Evolutionary conservation across 495 filamentous ascomycete species (phyloP).

Genomic region (Penicillium nucicola): DNA sequence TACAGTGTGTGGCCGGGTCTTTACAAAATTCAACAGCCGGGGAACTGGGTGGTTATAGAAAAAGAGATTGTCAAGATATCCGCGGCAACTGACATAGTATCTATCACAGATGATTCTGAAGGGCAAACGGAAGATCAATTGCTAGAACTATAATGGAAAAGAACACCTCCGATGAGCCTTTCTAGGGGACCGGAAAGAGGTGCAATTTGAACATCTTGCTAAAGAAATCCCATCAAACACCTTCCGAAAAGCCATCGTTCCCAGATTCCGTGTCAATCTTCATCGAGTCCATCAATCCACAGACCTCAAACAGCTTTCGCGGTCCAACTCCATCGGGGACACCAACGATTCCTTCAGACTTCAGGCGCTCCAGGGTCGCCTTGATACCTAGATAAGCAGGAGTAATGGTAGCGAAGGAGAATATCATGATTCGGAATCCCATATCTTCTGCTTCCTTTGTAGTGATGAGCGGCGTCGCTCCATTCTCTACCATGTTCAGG

Average conservation of each 20-base stretch:
- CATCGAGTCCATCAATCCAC: constrained; percentile 57
- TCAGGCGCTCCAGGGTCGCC: constrained; percentile 41
- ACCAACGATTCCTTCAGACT: constrained; percentile 47
- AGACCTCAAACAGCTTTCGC: constrained; percentile 53
- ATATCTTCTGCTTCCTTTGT: constrained; percentile 55
- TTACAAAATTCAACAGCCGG: neutral
- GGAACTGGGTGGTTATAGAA: neutral
- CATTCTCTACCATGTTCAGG: constrained; percentile 63
- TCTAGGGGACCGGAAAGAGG: neutral
- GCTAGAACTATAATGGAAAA: neutral
- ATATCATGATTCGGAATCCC: constrained; percentile 64
- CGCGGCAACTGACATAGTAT: neutral
- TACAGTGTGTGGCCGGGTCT: constrained; percentile 12
- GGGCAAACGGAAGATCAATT: neutral
- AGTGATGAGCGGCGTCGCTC: constrained; percentile 55
- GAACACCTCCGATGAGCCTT: neutral
- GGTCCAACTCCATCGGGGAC: constrained; percentile 45
- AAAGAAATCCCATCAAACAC: constrained; percentile 22
- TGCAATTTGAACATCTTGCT: constrained; percentile 4
- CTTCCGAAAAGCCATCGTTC: constrained; percentile 43
- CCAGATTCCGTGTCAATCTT: constrained; percentile 55
- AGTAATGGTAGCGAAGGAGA: constrained; percentile 49
- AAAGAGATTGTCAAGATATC: constrained; percentile 8
- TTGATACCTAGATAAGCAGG: constrained; percentile 53
- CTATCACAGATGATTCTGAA: neutral